Evolutionary conservation across 495 filamentous ascomycete species (phyloP), one percentile per base, ranked within the genome.

Genomic region (Annulohypoxylon nitens): DNA sequence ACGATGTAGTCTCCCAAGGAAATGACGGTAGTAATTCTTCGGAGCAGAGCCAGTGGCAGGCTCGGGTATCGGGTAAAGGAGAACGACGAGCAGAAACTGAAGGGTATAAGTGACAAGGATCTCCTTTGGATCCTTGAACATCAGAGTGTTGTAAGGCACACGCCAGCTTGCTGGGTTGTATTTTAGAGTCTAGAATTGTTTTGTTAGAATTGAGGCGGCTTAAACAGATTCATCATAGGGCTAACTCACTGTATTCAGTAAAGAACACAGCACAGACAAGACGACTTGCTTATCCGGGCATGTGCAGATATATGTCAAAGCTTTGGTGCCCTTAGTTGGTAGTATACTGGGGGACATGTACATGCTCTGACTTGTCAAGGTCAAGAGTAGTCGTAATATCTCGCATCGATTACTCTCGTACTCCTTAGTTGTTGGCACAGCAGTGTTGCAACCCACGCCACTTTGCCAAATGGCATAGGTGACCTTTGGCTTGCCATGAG

Each of bases 401-500:
- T 99, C 96, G 73, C 91, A 93, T 33, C 96, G 89, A 79, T 97
- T 97, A 80, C 86, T 94, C 82, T 99, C 96, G 54, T 92, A 89
- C 68, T 97, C 93, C 80, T 93, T 97, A 43, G 88, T 97, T 18
- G 95, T 93, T 16, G 91, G 91, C 79, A 97, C 90, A 1, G 93
- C 86, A 6, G 92, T 93, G 78, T 97, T 97, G 82, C 95, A 98
- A 2, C 96, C 96, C 53, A 99, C 95, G 25, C 96, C 96, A 74
- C 92, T 98, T 80, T 98, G 94, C 96, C 96, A 99, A 74, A 99
- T 98, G 39, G 94, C 90, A 82, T 93, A 97, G 12, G 92, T 92
- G 43, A 97, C 91, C 79, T 97, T 97, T 71, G 86, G 86, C 77
- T 92, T 93, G 41, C 89, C 90, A 50, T 90, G 86, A 34, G 82